These are phyloP conservation scores for Rhynchospora tenuis DNA, from an alignment of 176 grass and related monocot genomes.

Conservation along the genomic window DNA sequence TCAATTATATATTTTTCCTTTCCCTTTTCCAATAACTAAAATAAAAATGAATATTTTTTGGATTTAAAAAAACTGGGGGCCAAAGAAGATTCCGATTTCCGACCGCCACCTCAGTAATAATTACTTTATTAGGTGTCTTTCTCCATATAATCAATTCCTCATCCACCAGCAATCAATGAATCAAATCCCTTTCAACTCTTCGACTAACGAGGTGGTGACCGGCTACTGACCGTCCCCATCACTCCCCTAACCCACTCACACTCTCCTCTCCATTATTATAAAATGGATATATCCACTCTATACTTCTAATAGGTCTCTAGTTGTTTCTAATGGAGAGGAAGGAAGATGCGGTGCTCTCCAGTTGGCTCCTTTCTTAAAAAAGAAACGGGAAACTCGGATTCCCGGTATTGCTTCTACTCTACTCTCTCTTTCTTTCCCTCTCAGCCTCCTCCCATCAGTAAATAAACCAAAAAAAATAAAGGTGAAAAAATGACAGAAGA, in stretches of 20 bases:
- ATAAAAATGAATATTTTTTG: background rate
- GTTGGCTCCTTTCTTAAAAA: background rate
- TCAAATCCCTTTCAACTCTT: background rate
- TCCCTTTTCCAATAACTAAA: background rate
- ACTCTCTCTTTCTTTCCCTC: constrained; percentile 30
- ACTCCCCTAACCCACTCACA: background rate
- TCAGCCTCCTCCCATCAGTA: background rate
- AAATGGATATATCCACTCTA: background rate
- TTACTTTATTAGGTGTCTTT: background rate
- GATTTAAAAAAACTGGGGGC: background rate
- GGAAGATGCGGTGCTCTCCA: background rate
- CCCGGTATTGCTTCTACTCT: constrained; percentile 43
- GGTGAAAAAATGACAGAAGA: constrained; percentile 5
- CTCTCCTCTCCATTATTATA: background rate
- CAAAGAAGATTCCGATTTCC: background rate
- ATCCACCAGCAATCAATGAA: constrained; percentile 16
- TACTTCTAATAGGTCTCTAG: background rate
- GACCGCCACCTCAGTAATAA: background rate
- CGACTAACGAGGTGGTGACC: constrained; percentile 19
- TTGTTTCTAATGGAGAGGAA: background rate
- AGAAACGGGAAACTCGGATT: background rate
- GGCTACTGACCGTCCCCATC: constrained; percentile 10
- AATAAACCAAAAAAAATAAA: background rate
- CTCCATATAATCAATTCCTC: constrained; percentile 6
- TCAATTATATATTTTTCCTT: no score